A percentile compares a stretch with the other conserved stretches of the same genome.
These are phyloP conservation scores for Favolaschia claudopus DNA, from an alignment of 768 basidiomycete genomes.

Conservation along the genomic window DNA sequence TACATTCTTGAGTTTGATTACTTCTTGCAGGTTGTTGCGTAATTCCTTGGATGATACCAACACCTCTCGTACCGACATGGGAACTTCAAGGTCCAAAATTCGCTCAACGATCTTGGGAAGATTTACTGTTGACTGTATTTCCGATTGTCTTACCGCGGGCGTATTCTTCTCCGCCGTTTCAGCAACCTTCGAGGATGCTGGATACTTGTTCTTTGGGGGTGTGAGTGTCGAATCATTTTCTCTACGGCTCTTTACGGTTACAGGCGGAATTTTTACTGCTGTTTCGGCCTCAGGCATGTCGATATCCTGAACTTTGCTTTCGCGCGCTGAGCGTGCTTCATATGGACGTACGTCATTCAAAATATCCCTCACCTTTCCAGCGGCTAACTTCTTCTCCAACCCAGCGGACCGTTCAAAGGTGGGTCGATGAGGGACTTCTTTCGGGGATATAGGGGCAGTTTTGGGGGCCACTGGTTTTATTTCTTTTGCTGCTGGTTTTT, in stretches of 20 bases:
- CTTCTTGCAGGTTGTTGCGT: background rate
- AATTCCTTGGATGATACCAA: slow-evolving; percentile 13
- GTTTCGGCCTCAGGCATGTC: no score
- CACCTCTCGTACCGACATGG: background rate
- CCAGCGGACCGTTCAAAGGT: no score
- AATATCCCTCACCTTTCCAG: no score
- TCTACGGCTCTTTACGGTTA: no score
- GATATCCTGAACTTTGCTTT: no score
- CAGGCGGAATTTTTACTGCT: no score
- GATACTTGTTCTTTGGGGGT: background rate
- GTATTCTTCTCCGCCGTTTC: background rate
- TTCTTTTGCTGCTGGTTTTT: background rate
- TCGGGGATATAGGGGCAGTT: no score
- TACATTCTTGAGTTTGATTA: background rate
- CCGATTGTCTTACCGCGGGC: background rate
- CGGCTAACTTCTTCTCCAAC: no score
- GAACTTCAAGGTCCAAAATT: background rate
- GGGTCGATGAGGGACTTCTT: no score
- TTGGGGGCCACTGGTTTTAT: no score
- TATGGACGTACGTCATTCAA: no score
- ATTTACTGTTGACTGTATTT: background rate
- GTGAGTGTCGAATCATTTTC: background rate
- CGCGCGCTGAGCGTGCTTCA: no score
- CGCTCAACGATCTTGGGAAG: background rate
- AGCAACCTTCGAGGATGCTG: background rate